Evolutionary conservation across 495 filamentous ascomycete genomes (phyloP), one percentile per base, ranked within the genome.

Genomic region (Penicillium cataractarum): DNA sequence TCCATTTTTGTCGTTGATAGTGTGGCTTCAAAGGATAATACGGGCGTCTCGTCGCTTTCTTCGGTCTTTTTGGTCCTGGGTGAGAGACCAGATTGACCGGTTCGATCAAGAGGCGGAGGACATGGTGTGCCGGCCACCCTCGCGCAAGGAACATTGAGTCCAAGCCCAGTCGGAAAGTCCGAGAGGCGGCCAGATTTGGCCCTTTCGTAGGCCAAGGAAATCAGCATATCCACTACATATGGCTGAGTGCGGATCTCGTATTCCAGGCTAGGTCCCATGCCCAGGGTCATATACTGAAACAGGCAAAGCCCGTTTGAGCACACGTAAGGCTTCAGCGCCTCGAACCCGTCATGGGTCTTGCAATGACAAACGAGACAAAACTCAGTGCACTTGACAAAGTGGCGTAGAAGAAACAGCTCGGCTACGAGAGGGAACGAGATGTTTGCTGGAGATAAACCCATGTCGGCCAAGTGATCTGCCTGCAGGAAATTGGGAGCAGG

Each of bases 281-380:
- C 92, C 27, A 95, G 80, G n/a, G 83, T 82, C 86, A 97, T 90
- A 77, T 96, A 97, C 68, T 98, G 94, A 65, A 92, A 95, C 2
- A 97, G 77, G 69, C 94, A 98, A 8, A 98, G 80, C 4, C 83
- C 84, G 21, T 86, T 85, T 29, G 84, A 87, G 80, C 94, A 98
- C 21, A 97, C 92, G 66, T 95, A 97, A 0, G 94, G 94, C 61
- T 92, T 94, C 46, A 98, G 78, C n/a, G 93, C 89, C 65, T 93
- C 91, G 50, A 96, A 90, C 7, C 86, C 83, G 6, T 82, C 82
- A n/a, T 84, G 71, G 32, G 91, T 81, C 67, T 84, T 90, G 66
- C 84, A 84, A 71, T 96, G 91, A 66, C 94, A 98, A 15, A 93
- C 86, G 40, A 96, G 82, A 71, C 94, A 98, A 71, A 93, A 97